phyloP scores from a whole-genome alignment of 225 moss, liverwort and hornwort species.

The Marchantia polymorpha region DNA sequence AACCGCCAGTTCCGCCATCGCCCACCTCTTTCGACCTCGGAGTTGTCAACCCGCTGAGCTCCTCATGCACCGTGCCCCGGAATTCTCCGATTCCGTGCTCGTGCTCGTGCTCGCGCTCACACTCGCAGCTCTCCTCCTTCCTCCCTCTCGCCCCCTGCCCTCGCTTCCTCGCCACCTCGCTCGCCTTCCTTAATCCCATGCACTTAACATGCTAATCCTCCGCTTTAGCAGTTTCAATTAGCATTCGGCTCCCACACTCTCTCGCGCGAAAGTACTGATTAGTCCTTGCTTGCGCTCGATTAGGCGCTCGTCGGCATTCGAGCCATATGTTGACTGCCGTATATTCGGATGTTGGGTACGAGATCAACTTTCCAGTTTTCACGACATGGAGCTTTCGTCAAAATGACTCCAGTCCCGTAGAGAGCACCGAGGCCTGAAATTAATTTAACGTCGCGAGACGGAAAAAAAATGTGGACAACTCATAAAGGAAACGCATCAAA shows the following conservation, averaged over 20 bases:
- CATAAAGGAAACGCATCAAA: no score
- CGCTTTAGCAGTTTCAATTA: not conserved
- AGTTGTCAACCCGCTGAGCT: not conserved
- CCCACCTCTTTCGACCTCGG: not conserved
- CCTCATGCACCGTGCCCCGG: slow-evolving; percentile 4
- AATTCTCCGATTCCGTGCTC: not conserved
- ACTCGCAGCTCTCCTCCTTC: not conserved
- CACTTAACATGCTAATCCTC: not conserved
- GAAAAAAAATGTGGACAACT: no score
- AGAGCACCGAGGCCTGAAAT: no score
- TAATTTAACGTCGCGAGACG: no score
- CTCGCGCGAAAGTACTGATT: no score
- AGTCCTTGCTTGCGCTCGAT: no score
- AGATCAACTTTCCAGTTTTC: no score
- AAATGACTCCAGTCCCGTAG: no score
- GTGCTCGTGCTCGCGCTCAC: not conserved
- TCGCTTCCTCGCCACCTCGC: not conserved
- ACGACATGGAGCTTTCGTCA: no score
- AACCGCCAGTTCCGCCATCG: slow-evolving; percentile 40
- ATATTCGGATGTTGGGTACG: no score
- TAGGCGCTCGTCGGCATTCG: no score
- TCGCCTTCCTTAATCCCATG: not conserved
- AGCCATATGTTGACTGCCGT: no score
- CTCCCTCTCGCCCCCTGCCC: not conserved
- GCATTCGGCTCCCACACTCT: not conserved